A percentile compares a stretch with the other conserved stretches of the same genome.
Evolutionary conservation across 2,329 filamentous ascomycete genomes (phyloP).

Genomic region (Ceratocystis smalleyi): DNA sequence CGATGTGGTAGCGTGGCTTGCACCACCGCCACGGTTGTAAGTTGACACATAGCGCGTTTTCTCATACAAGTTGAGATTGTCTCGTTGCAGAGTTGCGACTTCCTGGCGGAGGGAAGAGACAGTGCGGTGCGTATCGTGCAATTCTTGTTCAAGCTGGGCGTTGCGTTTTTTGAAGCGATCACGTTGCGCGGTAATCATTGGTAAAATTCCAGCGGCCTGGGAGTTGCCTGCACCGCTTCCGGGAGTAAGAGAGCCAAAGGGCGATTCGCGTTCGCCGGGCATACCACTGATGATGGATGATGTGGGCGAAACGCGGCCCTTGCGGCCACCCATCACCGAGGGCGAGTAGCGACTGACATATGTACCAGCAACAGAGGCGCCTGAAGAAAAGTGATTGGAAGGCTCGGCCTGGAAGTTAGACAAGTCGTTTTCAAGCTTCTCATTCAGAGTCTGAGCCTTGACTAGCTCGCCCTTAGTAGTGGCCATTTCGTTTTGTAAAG

Average conservation of each 20-base stretch:
- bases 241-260: slow-evolving; percentile 41
- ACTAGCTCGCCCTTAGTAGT: slow-evolving; percentile 74
- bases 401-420: slow-evolving; percentile 69
- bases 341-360: slow-evolving; percentile 69
- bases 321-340: slow-evolving; percentile 41
- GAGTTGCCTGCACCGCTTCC: slow-evolving; percentile 27
- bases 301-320: slow-evolving; percentile 66
- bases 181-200: slow-evolving; percentile 95
- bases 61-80: slow-evolving; percentile 91
- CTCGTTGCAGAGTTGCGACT: slow-evolving; percentile 80
- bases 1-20: slow-evolving; percentile 31
- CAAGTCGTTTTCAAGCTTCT: slow-evolving; percentile 83
- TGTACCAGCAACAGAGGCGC: slow-evolving; percentile 83
- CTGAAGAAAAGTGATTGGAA: slow-evolving; percentile 64
- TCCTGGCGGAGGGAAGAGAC: slow-evolving; percentile 81
- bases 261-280: slow-evolving; percentile 40
- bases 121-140: slow-evolving; percentile 67
- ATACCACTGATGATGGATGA: slow-evolving; percentile 93
- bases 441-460: slow-evolving; percentile 66
- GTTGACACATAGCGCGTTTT: slow-evolving; percentile 94
- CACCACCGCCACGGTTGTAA: slow-evolving; percentile 51
- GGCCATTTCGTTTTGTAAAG: slow-evolving; percentile 69
- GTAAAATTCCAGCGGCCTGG: slow-evolving; percentile 58
- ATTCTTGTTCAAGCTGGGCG: slow-evolving; percentile 71
- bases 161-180: slow-evolving; percentile 98